Conservation (phyloP, 371 early-diverging fungal species). For the Rhizopus delemar region DNA sequence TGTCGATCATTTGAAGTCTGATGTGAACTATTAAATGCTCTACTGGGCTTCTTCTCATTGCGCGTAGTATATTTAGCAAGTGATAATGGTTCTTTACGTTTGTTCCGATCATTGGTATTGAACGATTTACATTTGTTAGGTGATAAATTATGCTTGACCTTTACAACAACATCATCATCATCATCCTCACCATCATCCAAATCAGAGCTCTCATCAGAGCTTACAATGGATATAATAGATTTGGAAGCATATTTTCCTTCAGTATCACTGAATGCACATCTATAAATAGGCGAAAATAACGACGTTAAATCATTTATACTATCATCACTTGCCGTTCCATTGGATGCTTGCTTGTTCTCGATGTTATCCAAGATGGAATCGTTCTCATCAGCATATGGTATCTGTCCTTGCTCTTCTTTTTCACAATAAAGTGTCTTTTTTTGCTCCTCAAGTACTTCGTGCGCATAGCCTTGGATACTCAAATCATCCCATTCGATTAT, state of each 20-base stretch:
- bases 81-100: no score
- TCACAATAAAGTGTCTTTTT: conserved; percentile 39
- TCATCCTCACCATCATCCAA: conserved; percentile 3
- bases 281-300: background rate
- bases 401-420: conserved; percentile 17
- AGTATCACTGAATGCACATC: background rate
- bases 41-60: no score
- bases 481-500: conserved; percentile 41
- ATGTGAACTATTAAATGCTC: no score
- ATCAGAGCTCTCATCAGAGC: conserved; percentile 10
- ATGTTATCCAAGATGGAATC: background rate
- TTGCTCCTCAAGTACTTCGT: conserved; percentile 42
- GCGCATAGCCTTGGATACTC: conserved; percentile 38
- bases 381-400: background rate
- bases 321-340: background rate
- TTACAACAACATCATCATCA: conserved; percentile 4
- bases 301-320: background rate
- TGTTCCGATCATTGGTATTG: background rate
- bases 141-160: background rate
- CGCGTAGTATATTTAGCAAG: no score
- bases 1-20: no score
- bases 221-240: conserved; percentile 8
- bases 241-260: background rate
- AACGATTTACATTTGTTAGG: background rate
- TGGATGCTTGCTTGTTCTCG: background rate